phyloP scores from a whole-genome alignment of 805 yeast species.

The Sugiyamaella marilandica region DNA sequence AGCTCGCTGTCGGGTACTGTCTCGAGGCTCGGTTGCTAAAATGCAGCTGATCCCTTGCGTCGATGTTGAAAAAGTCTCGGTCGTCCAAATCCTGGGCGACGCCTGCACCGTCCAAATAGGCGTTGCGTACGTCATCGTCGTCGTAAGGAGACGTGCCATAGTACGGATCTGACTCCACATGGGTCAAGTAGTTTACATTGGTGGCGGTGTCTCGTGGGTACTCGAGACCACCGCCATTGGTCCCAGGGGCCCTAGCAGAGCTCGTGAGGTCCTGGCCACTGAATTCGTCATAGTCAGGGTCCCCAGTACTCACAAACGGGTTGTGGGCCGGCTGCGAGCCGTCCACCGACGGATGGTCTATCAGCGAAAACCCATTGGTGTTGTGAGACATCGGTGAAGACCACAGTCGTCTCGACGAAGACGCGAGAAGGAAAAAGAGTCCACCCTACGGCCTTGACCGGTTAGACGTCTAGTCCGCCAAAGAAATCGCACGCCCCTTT shows the following conservation, averaged over 20 bases:
- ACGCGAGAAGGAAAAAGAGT: too few species aligned
- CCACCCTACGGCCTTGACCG: too few species aligned
- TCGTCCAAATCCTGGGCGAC: conserved; percentile 18
- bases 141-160: conserved; percentile 8
- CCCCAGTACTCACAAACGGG: not conserved
- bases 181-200: conserved; percentile 9
- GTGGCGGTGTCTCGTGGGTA: not conserved
- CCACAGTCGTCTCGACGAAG: not conserved
- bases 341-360: conserved; percentile 24
- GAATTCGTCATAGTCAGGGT: not conserved
- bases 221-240: not conserved
- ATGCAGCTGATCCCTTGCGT: conserved; percentile 1
- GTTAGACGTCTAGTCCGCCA: too few species aligned
- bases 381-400: not conserved
- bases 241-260: too few species aligned
- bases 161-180: conserved; percentile 7
- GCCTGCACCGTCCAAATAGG: conserved; percentile 22
- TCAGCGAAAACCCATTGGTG: conserved; percentile 17
- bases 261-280: not conserved
- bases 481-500: too few species aligned
- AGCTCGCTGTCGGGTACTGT: not conserved
- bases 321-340: not conserved
- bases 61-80: conserved; percentile 14
- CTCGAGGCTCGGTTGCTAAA: not conserved
- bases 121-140: conserved; percentile 6